A percentile compares a stretch with the other conserved stretches of the same genome.
phyloP scores from a whole-genome alignment of 345 rosid genomes.

The Populus euphratica region DNA sequence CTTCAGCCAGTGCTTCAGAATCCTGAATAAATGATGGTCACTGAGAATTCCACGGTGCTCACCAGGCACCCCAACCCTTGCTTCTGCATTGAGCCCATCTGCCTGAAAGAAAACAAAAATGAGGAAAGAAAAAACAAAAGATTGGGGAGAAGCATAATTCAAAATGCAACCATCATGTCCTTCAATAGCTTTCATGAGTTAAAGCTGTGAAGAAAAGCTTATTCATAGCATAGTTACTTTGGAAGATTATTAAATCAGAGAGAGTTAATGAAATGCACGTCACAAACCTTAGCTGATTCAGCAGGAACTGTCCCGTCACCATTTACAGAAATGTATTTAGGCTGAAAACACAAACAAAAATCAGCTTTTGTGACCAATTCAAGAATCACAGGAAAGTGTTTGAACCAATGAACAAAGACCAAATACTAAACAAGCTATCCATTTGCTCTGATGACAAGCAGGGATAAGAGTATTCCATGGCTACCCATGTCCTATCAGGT shows the following conservation, averaged over 20 bases:
- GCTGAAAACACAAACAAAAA: conserved; percentile 45
- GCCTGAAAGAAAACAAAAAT: conserved; percentile 42
- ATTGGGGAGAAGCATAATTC: background rate
- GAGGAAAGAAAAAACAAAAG: background rate
- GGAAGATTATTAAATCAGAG: background rate
- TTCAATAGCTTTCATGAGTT: background rate
- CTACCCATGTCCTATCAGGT: background rate
- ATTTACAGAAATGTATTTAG: conserved; percentile 70
- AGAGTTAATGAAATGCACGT: background rate
- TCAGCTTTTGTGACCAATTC: conserved; percentile 3
- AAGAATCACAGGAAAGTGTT: background rate
- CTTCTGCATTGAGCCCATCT: conserved; percentile 89
- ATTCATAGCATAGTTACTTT: background rate
- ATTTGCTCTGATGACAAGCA: background rate
- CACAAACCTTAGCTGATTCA: conserved; percentile 80
- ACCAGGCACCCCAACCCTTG: conserved; percentile 89
- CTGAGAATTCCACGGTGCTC: conserved; percentile 89
- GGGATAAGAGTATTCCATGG: background rate
- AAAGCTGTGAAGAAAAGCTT: background rate
- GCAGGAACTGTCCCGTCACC: conserved; percentile 97
- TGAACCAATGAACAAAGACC: background rate
- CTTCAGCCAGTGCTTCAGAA: conserved; percentile 82
- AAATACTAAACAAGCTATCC: background rate
- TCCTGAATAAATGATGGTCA: conserved; percentile 81
- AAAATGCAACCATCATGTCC: background rate